These are phyloP conservation scores for Aspergillus wentii DNA, from an alignment of 495 filamentous ascomycete species.

Conservation along the genomic window DNA sequence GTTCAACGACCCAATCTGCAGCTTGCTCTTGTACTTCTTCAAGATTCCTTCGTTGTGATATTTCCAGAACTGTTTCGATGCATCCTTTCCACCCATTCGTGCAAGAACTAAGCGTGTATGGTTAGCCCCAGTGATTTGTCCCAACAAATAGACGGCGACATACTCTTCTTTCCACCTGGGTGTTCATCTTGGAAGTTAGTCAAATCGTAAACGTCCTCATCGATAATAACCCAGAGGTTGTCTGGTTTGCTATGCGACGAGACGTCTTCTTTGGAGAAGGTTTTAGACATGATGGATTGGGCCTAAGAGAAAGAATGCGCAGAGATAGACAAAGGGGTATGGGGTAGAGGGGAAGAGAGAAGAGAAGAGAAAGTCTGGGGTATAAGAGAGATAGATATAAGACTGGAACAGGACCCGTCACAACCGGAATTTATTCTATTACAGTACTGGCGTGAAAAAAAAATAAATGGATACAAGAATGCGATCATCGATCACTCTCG, in stretches of 20 bases:
- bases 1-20: slow-evolving; percentile 88
- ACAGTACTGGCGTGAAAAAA: too few species aligned
- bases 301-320: not conserved
- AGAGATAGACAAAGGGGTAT: not conserved
- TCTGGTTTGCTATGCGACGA: slow-evolving; percentile 84
- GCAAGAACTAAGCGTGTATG: slow-evolving; percentile 66
- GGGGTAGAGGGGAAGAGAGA: slow-evolving; percentile 3
- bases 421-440: too few species aligned
- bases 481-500: too few species aligned
- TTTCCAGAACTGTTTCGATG: slow-evolving; percentile 99
- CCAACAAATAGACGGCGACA: slow-evolving; percentile 19
- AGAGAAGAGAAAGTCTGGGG: slow-evolving; percentile 4
- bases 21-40: slow-evolving; percentile 87
- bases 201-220: slow-evolving; percentile 95
- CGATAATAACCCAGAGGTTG: slow-evolving; percentile 84
- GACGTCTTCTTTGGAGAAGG: slow-evolving; percentile 78
- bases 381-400: slow-evolving; percentile 6
- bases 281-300: slow-evolving; percentile 74
- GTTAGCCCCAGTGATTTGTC: slow-evolving; percentile 3
- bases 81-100: slow-evolving; percentile 92
- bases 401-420: slow-evolving; percentile 21
- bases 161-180: slow-evolving; percentile 95
- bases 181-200: slow-evolving; percentile 93
- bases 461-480: too few species aligned
- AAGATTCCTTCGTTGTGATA: slow-evolving; percentile 94